A percentile compares a stretch with the other conserved stretches of the same genome.
These are phyloP conservation scores for Aspergillus latus DNA, from an alignment of 2,329 filamentous ascomycete species.

Conservation along the genomic window DNA sequence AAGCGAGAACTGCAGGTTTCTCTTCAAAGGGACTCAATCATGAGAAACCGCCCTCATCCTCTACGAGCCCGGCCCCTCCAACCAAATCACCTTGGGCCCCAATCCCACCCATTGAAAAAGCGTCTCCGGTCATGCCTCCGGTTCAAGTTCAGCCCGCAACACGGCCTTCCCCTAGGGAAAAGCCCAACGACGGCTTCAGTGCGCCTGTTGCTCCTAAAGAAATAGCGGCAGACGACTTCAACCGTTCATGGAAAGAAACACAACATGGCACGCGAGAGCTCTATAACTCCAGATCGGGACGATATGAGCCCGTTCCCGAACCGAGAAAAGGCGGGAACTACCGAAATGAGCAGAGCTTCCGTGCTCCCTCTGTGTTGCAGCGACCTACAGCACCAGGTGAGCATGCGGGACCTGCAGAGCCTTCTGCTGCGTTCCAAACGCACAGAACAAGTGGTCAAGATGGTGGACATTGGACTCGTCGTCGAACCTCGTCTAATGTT, in stretches of 20 bases:
- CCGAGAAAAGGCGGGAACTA: conserved; percentile 63
- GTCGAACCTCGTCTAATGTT: conserved; percentile 85
- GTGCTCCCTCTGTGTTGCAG: conserved; percentile 77
- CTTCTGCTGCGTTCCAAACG: conserved; percentile 83
- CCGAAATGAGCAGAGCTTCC: conserved; percentile 65
- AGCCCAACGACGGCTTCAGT: conserved; percentile 56
- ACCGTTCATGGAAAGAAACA: conserved; percentile 77
- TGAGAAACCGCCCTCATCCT: conserved; percentile 54
- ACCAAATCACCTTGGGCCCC: conserved; percentile 90
- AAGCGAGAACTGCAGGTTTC: conserved; percentile 45
- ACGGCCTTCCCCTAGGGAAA: conserved; percentile 58
- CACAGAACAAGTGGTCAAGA: conserved; percentile 68
- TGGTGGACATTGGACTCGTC: conserved; percentile 63
- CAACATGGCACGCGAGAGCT: conserved; percentile 68
- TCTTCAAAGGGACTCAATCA: conserved; percentile 51
- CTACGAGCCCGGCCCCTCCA: conserved; percentile 55
- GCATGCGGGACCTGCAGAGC: conserved; percentile 68
- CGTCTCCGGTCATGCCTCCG: conserved; percentile 65
- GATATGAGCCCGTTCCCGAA: conserved; percentile 84
- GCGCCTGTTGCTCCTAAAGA: conserved; percentile 65
- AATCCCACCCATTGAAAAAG: conserved; percentile 79
- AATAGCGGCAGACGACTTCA: conserved; percentile 92
- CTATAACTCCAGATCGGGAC: conserved; percentile 92
- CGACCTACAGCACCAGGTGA: conserved; percentile 65
- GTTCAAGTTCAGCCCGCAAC: conserved; percentile 43